Percentiles rank a stretch among this genome's conserved stretches.
phyloP scores from a whole-genome alignment of 2,329 filamentous ascomycete species.

The Nemania sp. region DNA sequence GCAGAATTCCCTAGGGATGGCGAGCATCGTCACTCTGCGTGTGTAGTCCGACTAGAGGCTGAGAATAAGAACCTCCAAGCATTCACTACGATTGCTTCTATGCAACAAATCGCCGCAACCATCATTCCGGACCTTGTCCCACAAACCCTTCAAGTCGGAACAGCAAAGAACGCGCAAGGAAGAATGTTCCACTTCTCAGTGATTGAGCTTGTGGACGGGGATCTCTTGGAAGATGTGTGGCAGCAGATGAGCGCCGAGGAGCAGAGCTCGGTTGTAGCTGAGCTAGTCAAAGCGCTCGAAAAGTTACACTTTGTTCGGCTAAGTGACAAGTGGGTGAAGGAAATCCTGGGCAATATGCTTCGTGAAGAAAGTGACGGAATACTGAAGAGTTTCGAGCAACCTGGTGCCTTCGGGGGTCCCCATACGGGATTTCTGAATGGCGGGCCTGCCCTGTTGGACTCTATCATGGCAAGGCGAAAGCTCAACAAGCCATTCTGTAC shows the following conservation, averaged over 20 bases:
- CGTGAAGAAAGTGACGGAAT: slow-evolving; percentile 9
- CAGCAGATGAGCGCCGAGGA: slow-evolving; percentile 8
- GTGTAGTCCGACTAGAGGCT: slow-evolving; percentile 14
- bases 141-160: slow-evolving; percentile 13
- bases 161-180: slow-evolving; percentile 6
- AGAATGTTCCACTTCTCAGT: slow-evolving; percentile 13
- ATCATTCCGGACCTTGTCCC: slow-evolving; percentile 16
- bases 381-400: slow-evolving; percentile 6
- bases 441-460: slow-evolving; percentile 10
- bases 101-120: slow-evolving; percentile 16
- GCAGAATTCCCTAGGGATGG: slow-evolving; percentile 3
- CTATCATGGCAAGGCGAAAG: slow-evolving; percentile 10
- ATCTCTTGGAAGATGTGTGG: slow-evolving; percentile 16
- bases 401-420: slow-evolving; percentile 15
- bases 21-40: slow-evolving; percentile 4
- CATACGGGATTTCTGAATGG: slow-evolving; percentile 12
- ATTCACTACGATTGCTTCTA: slow-evolving; percentile 10
- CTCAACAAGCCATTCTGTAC: slow-evolving; percentile 9
- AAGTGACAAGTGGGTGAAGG: neutral
- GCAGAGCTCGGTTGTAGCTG: slow-evolving; percentile 8
- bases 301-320: slow-evolving; percentile 15
- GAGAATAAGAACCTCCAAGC: neutral
- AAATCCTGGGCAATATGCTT: slow-evolving; percentile 8
- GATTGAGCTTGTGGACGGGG: slow-evolving; percentile 16
- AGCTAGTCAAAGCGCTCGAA: slow-evolving; percentile 3